These are phyloP conservation scores for Phytophthora brassicae DNA, from an alignment of 352 stramenopile genomes.

Conservation along the genomic window DNA sequence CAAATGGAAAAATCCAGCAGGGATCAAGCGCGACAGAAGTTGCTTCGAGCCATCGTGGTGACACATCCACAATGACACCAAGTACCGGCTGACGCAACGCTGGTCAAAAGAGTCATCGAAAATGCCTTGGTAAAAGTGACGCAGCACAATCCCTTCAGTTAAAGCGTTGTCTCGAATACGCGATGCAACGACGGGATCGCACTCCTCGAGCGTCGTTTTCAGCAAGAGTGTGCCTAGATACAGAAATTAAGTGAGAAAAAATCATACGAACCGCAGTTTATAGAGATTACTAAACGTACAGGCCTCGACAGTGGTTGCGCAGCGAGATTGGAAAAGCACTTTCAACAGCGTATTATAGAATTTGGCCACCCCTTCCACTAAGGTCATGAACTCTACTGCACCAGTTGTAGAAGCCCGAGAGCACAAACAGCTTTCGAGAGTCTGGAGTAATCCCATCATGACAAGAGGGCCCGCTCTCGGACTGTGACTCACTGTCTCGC, in stretches of 20 bases:
- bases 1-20: conserved; percentile 85
- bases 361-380: conserved; percentile 68
- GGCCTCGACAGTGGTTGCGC: conserved; percentile 81
- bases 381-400: conserved; percentile 58
- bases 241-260: not conserved
- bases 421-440: conserved; percentile 90
- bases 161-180: conserved; percentile 92
- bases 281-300: conserved; percentile 40
- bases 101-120: conserved; percentile 93
- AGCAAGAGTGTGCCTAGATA: conserved; percentile 86
- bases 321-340: conserved; percentile 88
- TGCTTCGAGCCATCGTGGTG: conserved; percentile 88
- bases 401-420: conserved; percentile 87
- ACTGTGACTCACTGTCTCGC: conserved; percentile 10
- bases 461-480: conserved; percentile 66
- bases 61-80: conserved; percentile 96
- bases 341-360: conserved; percentile 87
- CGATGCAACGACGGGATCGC: conserved; percentile 70
- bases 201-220: conserved; percentile 91
- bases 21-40: conserved; percentile 90
- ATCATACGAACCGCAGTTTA: not conserved
- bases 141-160: conserved; percentile 91
- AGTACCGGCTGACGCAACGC: conserved; percentile 91
- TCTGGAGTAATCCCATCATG: conserved; percentile 90
- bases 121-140: conserved; percentile 92